A percentile compares a stretch with the other conserved stretches of the same genome.
Evolutionary conservation across 805 yeast species (phyloP).

Genomic region (Ogataea dorogensis): DNA sequence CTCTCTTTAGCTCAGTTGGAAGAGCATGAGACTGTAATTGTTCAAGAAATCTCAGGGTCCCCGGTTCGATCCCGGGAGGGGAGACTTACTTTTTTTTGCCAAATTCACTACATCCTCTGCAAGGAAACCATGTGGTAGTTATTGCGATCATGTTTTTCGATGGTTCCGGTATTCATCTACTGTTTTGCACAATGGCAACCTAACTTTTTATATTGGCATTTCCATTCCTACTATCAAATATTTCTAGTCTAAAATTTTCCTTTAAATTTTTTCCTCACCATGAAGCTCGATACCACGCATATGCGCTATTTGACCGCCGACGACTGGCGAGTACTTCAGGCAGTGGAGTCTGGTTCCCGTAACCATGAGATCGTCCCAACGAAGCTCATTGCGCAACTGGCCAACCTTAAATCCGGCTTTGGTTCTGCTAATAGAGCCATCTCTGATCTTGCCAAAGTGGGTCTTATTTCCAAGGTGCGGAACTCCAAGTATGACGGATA

Average conservation of each 20-base stretch:
- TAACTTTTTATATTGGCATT: too few relatives aligned
- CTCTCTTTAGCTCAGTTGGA: constrained; percentile 29
- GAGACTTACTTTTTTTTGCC: constrained; percentile 16
- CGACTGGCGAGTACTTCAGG: constrained; percentile 86
- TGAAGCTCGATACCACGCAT: constrained; percentile 91
- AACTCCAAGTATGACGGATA: constrained; percentile 96
- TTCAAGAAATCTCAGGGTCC: constrained; percentile 31
- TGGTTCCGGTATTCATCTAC: too few relatives aligned
- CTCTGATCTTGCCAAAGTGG: constrained; percentile 83
- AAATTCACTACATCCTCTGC: not conserved
- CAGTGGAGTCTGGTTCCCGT: constrained; percentile 85
- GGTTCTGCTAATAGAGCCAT: constrained; percentile 78
- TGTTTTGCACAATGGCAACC: too few relatives aligned
- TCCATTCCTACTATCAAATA: not conserved
- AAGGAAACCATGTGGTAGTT: not conserved
- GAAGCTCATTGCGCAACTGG: constrained; percentile 71
- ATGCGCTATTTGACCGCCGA: constrained; percentile 91
- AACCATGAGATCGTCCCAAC: constrained; percentile 97
- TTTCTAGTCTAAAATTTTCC: constrained; percentile 8
- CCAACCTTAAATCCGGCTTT: constrained; percentile 65
- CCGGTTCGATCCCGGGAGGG: constrained; percentile 35
- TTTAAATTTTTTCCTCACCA: constrained; percentile 30
- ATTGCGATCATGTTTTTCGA: too few relatives aligned
- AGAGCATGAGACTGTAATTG: constrained; percentile 32
- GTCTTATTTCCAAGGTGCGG: constrained; percentile 70